Evolutionary conservation across 148 eudicot genomes (phyloP), one percentile per base, ranked within the genome.

Genomic region (Amaranthus cruentus): DNA sequence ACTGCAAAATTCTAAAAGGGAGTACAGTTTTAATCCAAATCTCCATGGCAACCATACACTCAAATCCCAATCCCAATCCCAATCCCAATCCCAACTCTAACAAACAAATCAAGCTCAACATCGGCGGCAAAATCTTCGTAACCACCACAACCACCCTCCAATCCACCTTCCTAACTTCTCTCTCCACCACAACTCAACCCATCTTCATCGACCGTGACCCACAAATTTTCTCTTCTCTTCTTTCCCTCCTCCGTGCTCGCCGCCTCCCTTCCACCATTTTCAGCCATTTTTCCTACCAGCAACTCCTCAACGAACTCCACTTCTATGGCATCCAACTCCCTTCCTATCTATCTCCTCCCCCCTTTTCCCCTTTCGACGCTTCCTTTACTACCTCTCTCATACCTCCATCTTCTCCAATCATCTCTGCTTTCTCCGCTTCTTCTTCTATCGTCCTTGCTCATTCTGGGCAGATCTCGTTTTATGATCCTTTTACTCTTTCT

Each of bases 131-230:
- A 47, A 14, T 13, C 28, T 65, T 65, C 53, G 68, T 46, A 65
- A 65, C 68, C 21, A 65, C 52, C 49, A n/a, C 9, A 51, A 6
- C 9, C 7, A 9, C 54, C 21, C 7, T 60, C 50, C 44, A 62
- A 62, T 80, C 92, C 28, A 87, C 87, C 62, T 85, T 90, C 55
- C 73, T 80, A 77, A 80, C 81, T 63, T 78, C 85, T 55, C 75
- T 87, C 47, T 73, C 72, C 85, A 81, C 84, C 8, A 47, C 80
- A 1, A 1, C 50, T 14, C 61, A 62, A 15, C 6, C 55, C 43
- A 9, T 38, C 21, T 90, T 90, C 85, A 86, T 88, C 7, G 96
- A 90, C 89, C 89, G 92, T 5, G 90, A 88, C 79, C 96, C 96
- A 2, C 88, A 88, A 3, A 11, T 42, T 14, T 62, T 62, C 82